These are phyloP conservation scores for Saturnispora sekii DNA, from an alignment of 805 yeast genomes.

Conservation along the genomic window DNA sequence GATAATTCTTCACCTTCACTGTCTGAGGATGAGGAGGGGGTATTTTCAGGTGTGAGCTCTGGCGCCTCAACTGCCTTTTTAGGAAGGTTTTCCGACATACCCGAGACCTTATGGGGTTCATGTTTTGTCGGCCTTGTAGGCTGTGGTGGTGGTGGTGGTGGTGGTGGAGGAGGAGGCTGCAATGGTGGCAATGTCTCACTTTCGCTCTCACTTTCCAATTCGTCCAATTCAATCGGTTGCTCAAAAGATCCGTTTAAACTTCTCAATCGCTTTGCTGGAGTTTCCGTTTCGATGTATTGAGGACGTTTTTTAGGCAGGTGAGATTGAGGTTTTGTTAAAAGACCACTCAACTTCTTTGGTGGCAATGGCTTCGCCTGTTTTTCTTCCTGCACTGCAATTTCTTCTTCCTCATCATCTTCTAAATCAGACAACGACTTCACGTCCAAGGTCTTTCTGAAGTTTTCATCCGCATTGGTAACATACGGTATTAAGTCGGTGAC, in stretches of 20 bases:
- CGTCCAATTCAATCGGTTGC: slow-evolving; percentile 11
- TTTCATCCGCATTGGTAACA: slow-evolving; percentile 17
- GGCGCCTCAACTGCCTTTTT: too few species aligned
- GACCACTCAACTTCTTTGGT: background rate
- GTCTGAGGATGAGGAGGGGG: background rate
- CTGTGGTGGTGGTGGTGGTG: background rate
- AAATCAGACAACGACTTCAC: background rate
- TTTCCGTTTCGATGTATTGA: background rate
- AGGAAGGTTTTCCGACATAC: too few species aligned
- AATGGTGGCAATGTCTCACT: background rate
- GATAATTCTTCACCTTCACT: background rate
- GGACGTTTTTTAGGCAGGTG: background rate
- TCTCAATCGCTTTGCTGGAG: slow-evolving; percentile 2
- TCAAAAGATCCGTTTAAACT: slow-evolving; percentile 3
- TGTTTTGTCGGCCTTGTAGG: background rate
- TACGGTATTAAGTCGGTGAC: slow-evolving; percentile 21
- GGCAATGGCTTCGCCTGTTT: slow-evolving; percentile 4
- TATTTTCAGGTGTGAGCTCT: too few species aligned
- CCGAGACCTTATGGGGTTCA: too few species aligned
- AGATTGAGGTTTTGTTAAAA: background rate
- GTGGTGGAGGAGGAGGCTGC: too few species aligned
- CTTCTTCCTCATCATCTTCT: slow-evolving; percentile 4
- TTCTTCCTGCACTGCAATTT: background rate
- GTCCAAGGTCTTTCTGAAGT: slow-evolving; percentile 2
- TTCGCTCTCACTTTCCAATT: slow-evolving; percentile 8